Evolutionary conservation across 805 yeast genomes (phyloP), one percentile per base, ranked within the genome.

Genomic region (Danielozyma ontarioensis): DNA sequence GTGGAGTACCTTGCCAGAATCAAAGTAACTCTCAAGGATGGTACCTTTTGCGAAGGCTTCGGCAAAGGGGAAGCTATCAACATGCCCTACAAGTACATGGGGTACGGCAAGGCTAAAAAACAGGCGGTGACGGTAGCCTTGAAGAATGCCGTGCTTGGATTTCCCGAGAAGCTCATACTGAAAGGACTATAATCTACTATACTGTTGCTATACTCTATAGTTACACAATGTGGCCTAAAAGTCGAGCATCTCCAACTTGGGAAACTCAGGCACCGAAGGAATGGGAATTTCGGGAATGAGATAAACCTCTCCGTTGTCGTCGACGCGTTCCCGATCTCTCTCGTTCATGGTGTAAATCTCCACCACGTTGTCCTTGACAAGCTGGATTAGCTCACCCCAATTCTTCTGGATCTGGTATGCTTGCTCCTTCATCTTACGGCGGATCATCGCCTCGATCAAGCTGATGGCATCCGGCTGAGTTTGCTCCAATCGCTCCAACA

Each of bases 261-360:
- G 79, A 60, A 85, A 84, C 6, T 73, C 81, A 27, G 65, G 66
- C 39, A 86, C 73, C 10, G 47, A 57, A 1, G 96, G 96, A 16
- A 70, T 67, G 1, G 90, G 87, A 25, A 82, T 81, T 53, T 79
- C 90, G 7, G 84, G 85, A 22, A 85, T 70, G 40, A 76, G 68
- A 48, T 86, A 90, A 8, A 85, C 74, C 42, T 83, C 80, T 2
- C 97, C 97, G 40, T 85, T 76, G 25, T 89, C 97, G 54, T 89
- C 90, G 36, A 83, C 62, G 58, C 97, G 76, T 59, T 87, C 94
- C 45, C 96, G 72, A 48, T 89, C 96, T 45, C 76, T 76, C 47
- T 87, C 96, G 43, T 84, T 80, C 56, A 88, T 78, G 29, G 72
- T 65, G 62, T 83, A 90, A 16, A 93, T 84, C 57, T 89, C 97